These are phyloP conservation scores for Trametes versicolor DNA, from an alignment of 1,284 basidiomycete species.

Conservation along the genomic window DNA sequence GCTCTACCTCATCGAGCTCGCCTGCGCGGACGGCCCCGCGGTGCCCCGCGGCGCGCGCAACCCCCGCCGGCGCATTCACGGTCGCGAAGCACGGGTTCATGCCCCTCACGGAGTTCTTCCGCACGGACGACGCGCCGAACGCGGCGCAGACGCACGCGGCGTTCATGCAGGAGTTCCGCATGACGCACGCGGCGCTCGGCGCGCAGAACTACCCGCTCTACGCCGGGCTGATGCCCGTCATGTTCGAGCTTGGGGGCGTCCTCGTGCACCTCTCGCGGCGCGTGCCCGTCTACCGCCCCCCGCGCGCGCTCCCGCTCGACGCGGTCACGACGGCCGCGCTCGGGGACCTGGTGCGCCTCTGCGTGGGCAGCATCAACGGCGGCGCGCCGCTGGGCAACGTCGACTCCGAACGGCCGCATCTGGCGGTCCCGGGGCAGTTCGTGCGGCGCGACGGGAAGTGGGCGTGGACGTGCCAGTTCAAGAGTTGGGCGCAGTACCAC, in stretches of 20 bases:
- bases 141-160: no score
- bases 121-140: not conserved
- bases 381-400: no score
- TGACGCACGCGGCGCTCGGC: not conserved
- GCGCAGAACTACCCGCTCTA: not conserved
- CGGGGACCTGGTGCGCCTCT: not conserved
- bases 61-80: slow-evolving; percentile 1
- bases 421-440: slow-evolving; percentile 2
- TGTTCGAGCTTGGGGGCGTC: not conserved
- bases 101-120: not conserved
- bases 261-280: not conserved
- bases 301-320: not conserved
- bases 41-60: not conserved
- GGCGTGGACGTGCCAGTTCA: slow-evolving; percentile 6
- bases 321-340: not conserved
- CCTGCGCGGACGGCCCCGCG: not conserved
- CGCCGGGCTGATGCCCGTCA: not conserved
- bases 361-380: no score
- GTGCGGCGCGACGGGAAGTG: slow-evolving; percentile 1
- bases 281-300: not conserved
- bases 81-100: not conserved
- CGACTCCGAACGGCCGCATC: no score
- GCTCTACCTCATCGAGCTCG: not conserved
- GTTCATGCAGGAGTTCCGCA: not conserved
- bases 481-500: slow-evolving; percentile 5